Evolutionary conservation across 768 basidiomycete species (phyloP), one percentile per base, ranked within the genome.

Genomic region (Termitomyces sp.): DNA sequence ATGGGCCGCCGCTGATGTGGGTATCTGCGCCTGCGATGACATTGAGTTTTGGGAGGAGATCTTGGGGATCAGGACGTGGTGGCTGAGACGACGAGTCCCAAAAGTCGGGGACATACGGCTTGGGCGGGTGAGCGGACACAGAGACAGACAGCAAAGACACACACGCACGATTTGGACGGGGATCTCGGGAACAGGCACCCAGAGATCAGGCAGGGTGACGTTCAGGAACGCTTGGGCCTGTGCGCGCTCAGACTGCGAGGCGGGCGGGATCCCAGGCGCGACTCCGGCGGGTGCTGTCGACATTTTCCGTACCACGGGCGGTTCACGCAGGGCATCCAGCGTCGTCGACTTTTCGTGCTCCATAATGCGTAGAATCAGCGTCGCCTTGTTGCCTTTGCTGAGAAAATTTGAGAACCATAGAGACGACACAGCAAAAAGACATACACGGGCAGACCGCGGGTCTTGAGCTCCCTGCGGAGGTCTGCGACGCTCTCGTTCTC

Each of bases 141-240:
- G 22, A 72, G 46, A 50, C 45, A 62, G 51, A 36, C 50, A 37
- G 34, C 9, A 24, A 13, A 52, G 59, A 31, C 87, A 58, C 66
- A 92, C 90, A 31, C 87, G 59, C 66, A 92, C 90, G 55, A 88
- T 79, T 71, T 86, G 83, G 31, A 83, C 75, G 22, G 78, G 77
- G 5, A 69, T 63, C 53, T 76, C 75, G 2, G 76, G 74, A 33
- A 69, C 70, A 8, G 78, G 78, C 24, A 72, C 70, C 22, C 80
- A 75, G 16, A 81, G 67, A 61, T 67, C 3, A n/a, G 31, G 73
- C 58, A 13, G 72, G 67, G 22, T 63, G 48, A 34, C 60, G 58
- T 16, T 72, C 70, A 3, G 27, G 27, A 27, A 27, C 3, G 3
- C 27, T 4, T 27, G 27, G 3, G 27, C 27, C 27, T 27, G 27